Conservation (phyloP, 768 basidiomycete species). For the Serendipita sp. region DNA sequence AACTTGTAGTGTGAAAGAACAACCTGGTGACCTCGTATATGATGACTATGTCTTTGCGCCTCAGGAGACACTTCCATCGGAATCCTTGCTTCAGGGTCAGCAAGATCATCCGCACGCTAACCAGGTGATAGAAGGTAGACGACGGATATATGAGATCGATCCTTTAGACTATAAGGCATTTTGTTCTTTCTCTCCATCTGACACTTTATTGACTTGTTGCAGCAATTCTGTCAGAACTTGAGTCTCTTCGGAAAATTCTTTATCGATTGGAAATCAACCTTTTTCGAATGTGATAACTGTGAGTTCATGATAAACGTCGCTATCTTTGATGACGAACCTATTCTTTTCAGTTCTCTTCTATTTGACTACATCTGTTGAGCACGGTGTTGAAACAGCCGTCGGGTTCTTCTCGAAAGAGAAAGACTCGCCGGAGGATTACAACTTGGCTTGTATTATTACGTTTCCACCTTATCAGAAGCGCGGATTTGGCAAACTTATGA, state of each 20-base stretch:
- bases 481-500: constrained; percentile 88
- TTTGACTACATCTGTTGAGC: constrained; percentile 66
- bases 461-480: constrained; percentile 83
- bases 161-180: constrained; percentile 33
- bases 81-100: no score
- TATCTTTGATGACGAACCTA: neutral
- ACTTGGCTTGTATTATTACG: constrained; percentile 90
- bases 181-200: constrained; percentile 6
- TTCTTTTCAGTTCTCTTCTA: constrained; percentile 63
- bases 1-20: neutral
- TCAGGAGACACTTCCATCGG: neutral
- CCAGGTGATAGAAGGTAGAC: neutral
- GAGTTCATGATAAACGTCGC: constrained; percentile 15
- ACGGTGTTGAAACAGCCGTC: constrained; percentile 27
- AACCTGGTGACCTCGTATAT: constrained; percentile 33
- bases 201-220: neutral
- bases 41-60: constrained; percentile 14
- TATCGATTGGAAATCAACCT: constrained; percentile 92
- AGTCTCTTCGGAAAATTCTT: constrained; percentile 96
- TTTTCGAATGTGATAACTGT: constrained; percentile 83
- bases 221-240: constrained; percentile 95
- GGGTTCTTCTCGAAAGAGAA: constrained; percentile 86
- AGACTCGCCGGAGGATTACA: constrained; percentile 89
- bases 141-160: neutral
- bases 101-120: neutral